Conservation (phyloP, 2,329 filamentous ascomycete species). For the Daldinia sp. region DNA sequence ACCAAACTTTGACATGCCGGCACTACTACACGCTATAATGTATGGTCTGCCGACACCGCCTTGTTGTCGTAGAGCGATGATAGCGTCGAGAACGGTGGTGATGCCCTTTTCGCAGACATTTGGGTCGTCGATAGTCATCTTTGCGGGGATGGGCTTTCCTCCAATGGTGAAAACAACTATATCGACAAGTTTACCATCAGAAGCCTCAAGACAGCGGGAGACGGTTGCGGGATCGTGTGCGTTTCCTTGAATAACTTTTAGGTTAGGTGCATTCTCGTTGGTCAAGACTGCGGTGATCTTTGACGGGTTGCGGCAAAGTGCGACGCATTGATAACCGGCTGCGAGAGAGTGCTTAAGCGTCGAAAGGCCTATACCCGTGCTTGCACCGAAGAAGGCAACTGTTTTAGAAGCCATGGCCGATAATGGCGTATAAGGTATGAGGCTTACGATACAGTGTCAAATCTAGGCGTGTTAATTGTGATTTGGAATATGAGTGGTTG, state of each 20-base stretch:
- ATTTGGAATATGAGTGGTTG: not conserved
- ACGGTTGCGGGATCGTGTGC: slow-evolving; percentile 53
- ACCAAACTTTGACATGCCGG: slow-evolving; percentile 51
- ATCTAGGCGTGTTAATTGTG: not conserved
- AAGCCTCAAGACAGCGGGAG: slow-evolving; percentile 45
- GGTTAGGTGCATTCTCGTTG: slow-evolving; percentile 45
- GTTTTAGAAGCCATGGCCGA: slow-evolving; percentile 45
- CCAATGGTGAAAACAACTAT: slow-evolving; percentile 60
- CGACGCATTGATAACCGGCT: slow-evolving; percentile 56
- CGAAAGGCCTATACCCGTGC: slow-evolving; percentile 58
- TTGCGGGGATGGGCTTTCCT: slow-evolving; percentile 45
- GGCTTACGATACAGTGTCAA: not conserved
- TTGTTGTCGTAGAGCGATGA: slow-evolving; percentile 45
- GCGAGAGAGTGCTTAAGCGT: slow-evolving; percentile 56
- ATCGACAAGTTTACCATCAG: slow-evolving; percentile 46
- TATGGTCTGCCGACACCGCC: slow-evolving; percentile 43
- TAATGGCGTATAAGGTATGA: not conserved
- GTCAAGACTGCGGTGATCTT: slow-evolving; percentile 54
- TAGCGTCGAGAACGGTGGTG: slow-evolving; percentile 51
- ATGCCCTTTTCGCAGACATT: slow-evolving; percentile 58
- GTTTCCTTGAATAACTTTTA: slow-evolving; percentile 58
- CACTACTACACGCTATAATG: slow-evolving; percentile 53
- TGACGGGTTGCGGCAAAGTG: slow-evolving; percentile 58
- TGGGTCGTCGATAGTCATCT: slow-evolving; percentile 54
- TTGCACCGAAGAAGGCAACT: slow-evolving; percentile 63